These are phyloP conservation scores for Chaetothyriales sp. DNA, from an alignment of 2,329 filamentous ascomycete genomes.

Conservation along the genomic window DNA sequence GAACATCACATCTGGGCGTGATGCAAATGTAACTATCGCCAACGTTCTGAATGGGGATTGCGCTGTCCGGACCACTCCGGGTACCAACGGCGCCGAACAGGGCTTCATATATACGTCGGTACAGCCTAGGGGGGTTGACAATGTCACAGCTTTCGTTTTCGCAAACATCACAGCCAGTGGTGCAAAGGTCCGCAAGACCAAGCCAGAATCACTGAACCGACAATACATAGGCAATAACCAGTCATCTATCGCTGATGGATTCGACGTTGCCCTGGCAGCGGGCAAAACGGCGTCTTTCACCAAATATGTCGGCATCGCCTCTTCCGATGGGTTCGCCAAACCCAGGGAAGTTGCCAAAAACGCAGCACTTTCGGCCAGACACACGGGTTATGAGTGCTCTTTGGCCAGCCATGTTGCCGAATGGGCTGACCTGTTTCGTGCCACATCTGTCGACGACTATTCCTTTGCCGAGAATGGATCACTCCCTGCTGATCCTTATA, in stretches of 20 bases:
- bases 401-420: conserved; percentile 45
- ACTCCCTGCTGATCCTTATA: conserved; percentile 42
- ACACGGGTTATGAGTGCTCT: conserved; percentile 42
- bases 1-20: conserved; percentile 41
- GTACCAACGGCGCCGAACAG: conserved; percentile 41
- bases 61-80: conserved; percentile 51
- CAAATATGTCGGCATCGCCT: conserved; percentile 57
- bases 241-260: conserved; percentile 52
- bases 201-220: conserved; percentile 28
- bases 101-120: conserved; percentile 53
- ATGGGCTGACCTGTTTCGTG: conserved; percentile 49
- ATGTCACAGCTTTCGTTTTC: conserved; percentile 50
- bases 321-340: conserved; percentile 51
- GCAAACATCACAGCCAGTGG: conserved; percentile 28
- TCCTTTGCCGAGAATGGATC: conserved; percentile 42
- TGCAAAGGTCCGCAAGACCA: conserved; percentile 30
- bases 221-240: conserved; percentile 41
- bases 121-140: conserved; percentile 44
- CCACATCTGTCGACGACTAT: conserved; percentile 51
- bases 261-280: conserved; percentile 39
- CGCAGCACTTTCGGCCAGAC: conserved; percentile 39
- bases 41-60: conserved; percentile 56
- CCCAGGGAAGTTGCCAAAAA: conserved; percentile 42
- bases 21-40: conserved; percentile 45
- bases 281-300: conserved; percentile 43